Evolutionary conservation across 495 filamentous ascomycete genomes (phyloP).

Genomic region (Tetracladium setigerum): DNA sequence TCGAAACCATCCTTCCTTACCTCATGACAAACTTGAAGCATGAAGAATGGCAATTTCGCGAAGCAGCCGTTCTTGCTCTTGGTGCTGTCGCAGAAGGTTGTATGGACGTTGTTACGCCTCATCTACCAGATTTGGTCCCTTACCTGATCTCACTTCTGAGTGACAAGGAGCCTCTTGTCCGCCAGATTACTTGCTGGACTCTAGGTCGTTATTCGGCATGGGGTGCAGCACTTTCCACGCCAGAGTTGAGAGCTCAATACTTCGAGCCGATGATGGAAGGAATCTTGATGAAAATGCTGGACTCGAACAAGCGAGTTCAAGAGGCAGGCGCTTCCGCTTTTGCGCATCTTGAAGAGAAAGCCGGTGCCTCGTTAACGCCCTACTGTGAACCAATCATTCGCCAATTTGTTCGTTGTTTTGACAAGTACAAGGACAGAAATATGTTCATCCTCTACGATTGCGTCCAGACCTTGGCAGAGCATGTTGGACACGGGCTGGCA

Average conservation of each 20-base stretch:
- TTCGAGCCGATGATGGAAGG: conserved; percentile 99
- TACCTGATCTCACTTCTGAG: conserved; percentile 84
- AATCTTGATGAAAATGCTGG: conserved; percentile 87
- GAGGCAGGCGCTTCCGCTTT: conserved; percentile 95
- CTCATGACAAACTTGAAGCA: conserved; percentile 84
- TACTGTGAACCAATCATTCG: conserved; percentile 87
- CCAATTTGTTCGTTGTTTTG: conserved; percentile 89
- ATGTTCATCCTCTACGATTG: conserved; percentile 99
- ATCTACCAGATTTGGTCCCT: conserved; percentile 83
- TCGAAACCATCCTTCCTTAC: conserved; percentile 86
- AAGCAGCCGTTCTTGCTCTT: conserved; percentile 90
- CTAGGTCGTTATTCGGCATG: conserved; percentile 89
- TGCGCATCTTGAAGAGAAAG: conserved; percentile 92
- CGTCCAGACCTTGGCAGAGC: conserved; percentile 92
- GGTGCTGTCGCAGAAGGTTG: conserved; percentile 95
- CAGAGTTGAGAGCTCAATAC: conserved; percentile 59
- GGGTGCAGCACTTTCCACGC: conserved; percentile 70
- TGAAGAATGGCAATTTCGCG: conserved; percentile 82
- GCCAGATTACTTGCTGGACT: conserved; percentile 98
- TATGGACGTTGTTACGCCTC: conserved; percentile 79
- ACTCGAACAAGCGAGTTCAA: conserved; percentile 95
- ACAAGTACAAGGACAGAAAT: conserved; percentile 94
- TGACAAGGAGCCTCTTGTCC: conserved; percentile 84
- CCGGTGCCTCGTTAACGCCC: conserved; percentile 65
- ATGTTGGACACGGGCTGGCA: conserved; percentile 72